Percentiles rank a stretch among this genome's conserved stretches.
phyloP scores from a whole-genome alignment of 495 filamentous ascomycete species.

The Penicillium argentinense region DNA sequence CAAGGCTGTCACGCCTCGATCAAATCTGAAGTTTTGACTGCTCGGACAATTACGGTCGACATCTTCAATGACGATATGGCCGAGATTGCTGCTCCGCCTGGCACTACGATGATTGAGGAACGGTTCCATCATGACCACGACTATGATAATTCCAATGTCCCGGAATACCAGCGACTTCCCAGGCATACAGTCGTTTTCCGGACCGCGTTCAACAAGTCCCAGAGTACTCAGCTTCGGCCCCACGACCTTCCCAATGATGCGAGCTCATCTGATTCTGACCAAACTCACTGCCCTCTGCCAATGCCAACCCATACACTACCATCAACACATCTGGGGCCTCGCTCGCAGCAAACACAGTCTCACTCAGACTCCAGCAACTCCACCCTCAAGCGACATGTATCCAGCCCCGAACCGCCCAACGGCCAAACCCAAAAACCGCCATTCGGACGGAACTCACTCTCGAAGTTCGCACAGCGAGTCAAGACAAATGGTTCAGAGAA shows the following conservation, averaged over 20 bases:
- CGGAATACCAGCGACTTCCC: slow-evolving; percentile 24
- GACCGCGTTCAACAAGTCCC: slow-evolving; percentile 44
- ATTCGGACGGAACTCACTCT: slow-evolving; percentile 29
- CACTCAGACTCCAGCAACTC: slow-evolving; percentile 1
- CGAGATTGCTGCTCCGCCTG: slow-evolving; percentile 61
- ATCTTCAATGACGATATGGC: slow-evolving; percentile 60
- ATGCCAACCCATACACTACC: not conserved
- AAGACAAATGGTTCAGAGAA: slow-evolving; percentile 29
- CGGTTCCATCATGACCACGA: slow-evolving; percentile 41
- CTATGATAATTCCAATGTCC: slow-evolving; percentile 15
- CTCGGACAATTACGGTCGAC: slow-evolving; percentile 71
- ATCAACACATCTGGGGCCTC: not conserved
- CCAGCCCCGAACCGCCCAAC: not conserved
- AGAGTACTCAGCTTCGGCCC: slow-evolving; percentile 39
- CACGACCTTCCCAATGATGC: slow-evolving; percentile 3
- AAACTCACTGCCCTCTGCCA: not conserved
- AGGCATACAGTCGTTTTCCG: slow-evolving; percentile 47
- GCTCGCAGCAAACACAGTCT: not conserved
- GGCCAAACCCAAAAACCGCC: slow-evolving; percentile 18
- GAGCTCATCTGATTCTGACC: slow-evolving; percentile 5
- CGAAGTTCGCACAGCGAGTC: slow-evolving; percentile 39
- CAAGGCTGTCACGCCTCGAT: slow-evolving; percentile 58
- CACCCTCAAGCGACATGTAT: not conserved
- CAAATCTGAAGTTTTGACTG: slow-evolving; percentile 61
- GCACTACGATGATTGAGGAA: slow-evolving; percentile 66